Percentiles rank a stretch among this genome's conserved stretches.
Conservation (phyloP, 495 filamentous ascomycete genomes). For the Pseudotulostoma volvatum region DNA sequence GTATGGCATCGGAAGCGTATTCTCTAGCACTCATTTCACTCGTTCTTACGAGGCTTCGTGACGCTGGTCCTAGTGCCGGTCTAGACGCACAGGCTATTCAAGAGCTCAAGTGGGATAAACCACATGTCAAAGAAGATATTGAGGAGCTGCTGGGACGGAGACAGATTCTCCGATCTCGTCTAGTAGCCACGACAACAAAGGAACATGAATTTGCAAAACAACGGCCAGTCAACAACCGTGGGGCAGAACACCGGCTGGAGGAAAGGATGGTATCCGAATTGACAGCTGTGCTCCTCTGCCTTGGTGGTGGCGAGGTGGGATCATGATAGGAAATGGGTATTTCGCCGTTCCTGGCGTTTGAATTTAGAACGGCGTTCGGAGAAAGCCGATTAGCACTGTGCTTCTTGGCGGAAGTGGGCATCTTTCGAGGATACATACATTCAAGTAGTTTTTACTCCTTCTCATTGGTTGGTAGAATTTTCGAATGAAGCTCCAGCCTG, state of each 20-base stretch:
- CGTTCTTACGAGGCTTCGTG: slow-evolving; percentile 45
- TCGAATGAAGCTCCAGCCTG: no score
- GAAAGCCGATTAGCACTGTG: no score
- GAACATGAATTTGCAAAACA: slow-evolving; percentile 48
- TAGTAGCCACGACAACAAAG: slow-evolving; percentile 52
- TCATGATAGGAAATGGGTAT: no score
- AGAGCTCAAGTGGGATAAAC: slow-evolving; percentile 54
- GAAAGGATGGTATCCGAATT: slow-evolving; percentile 56
- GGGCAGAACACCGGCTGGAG: slow-evolving; percentile 46
- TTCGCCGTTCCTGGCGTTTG: no score
- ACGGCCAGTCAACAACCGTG: slow-evolving; percentile 22
- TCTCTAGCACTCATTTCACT: slow-evolving; percentile 54
- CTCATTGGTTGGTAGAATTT: no score
- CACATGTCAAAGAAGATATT: slow-evolving; percentile 55
- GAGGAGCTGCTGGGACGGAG: slow-evolving; percentile 53
- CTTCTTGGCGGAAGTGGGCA: no score
- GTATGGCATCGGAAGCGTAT: slow-evolving; percentile 58
- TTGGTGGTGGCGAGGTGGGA: slow-evolving; percentile 24
- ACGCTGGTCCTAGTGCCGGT: slow-evolving; percentile 39
- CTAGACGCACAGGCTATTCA: slow-evolving; percentile 44
- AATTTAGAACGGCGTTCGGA: no score
- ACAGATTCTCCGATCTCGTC: slow-evolving; percentile 43
- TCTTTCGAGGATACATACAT: no score
- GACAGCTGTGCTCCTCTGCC: slow-evolving; percentile 23
- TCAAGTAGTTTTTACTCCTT: no score